Evolutionary conservation across 202 grass and related monocot species (phyloP).

Genomic region (Setaria italica): DNA sequence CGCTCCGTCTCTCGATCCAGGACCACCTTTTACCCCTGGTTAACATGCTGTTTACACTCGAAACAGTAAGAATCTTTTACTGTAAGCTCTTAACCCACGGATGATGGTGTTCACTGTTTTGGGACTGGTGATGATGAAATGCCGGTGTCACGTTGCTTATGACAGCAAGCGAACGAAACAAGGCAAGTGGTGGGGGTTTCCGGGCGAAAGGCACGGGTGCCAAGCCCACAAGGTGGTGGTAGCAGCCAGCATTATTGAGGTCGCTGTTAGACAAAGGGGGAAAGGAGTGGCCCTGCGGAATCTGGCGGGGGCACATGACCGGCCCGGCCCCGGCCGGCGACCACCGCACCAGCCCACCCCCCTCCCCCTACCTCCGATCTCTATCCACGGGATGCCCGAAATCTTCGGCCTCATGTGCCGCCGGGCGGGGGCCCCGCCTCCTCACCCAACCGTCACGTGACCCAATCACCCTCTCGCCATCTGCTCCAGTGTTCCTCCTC

Average conservation of each 20-base stretch:
- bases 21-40: not conserved
- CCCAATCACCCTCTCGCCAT: not conserved
- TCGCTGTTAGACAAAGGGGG: not conserved
- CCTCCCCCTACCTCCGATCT: not conserved
- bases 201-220: not conserved
- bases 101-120: not conserved
- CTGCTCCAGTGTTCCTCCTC: not conserved
- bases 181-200: not conserved
- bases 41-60: too few species aligned
- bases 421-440: not conserved
- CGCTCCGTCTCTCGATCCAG: not conserved
- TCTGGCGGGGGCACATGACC: conserved; percentile 46
- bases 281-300: conserved; percentile 43
- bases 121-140: not conserved
- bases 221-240: not conserved
- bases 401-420: conserved; percentile 50
- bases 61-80: too few species aligned
- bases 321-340: not conserved
- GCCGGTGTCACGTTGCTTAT: not conserved
- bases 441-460: conserved; percentile 52
- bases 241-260: conserved; percentile 4
- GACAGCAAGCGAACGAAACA: not conserved
- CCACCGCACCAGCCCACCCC: not conserved
- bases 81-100: too few species aligned
- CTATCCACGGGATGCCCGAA: conserved; percentile 52